Base-by-base conservation (phyloP, 1,284 basidiomycete genomes). In the Sporisorium reilianum region DNA sequence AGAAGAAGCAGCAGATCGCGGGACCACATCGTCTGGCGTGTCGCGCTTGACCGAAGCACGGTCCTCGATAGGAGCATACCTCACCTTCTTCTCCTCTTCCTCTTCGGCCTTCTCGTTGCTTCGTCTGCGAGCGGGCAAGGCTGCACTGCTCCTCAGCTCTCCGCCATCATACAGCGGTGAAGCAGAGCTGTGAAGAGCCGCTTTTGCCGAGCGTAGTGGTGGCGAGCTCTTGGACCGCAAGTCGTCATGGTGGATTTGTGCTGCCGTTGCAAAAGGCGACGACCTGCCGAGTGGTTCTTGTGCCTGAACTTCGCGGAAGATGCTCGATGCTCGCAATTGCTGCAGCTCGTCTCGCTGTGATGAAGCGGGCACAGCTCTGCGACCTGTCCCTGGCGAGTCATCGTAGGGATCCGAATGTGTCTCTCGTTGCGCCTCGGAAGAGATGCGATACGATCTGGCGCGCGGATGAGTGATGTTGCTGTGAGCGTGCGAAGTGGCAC, bases 371-470 rank as follows among this genome's bases (percentile, higher is more conserved):
- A 59, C 61, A 10, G 73, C 73, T 36, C 68, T 40, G 1, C 73
- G 63, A 23, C 64, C 73, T 14, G 69, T 67, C 1, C 73, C 73
- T 12, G 73, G 73, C 12, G 73, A 75, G 52, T 75, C 73, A 26
- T 75, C 68, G 58, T 71, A 70, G 11, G 67, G 59, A 48, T 56
- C 54, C 5, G 72, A 69, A 5, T 58, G 58, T 12, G 56, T 55
- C 28, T 69, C 66, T 40, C 61, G 16, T 25, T 62, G 58, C 30
- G 60, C 62, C 12, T 62, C 55, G 12, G 67, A 42, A 41, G 60
- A 66, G 59, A 50, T 52, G 14, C 65, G 56, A 40, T 68, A 58
- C 20, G 62, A 51, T 26, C 65, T 49, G 18, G 57, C 25, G 6
- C 66, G 46, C 3, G 55, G 20, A 34, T 56, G 49, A 14, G 28